phyloP scores from a whole-genome alignment of 2,329 filamentous ascomycete genomes.

The Trichoderma oligosporum region DNA sequence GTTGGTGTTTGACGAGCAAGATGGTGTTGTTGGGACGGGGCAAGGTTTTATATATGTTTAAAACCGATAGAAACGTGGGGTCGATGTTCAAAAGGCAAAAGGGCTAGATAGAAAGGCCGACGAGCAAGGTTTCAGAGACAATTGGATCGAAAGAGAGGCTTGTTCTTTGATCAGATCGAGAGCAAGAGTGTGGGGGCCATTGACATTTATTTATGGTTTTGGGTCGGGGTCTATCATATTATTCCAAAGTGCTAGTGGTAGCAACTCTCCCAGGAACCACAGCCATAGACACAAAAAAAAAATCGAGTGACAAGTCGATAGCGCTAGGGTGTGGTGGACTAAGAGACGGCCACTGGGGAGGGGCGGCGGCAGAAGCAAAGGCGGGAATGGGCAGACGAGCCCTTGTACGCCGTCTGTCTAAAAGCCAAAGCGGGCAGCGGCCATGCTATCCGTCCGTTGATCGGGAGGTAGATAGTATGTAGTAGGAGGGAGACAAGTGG shows the following conservation, averaged over 20 bases:
- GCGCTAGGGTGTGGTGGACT: slow-evolving; percentile 3
- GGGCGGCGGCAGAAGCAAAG: slow-evolving; percentile 16
- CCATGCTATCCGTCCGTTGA: slow-evolving; percentile 24
- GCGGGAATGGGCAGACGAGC: slow-evolving; percentile 22
- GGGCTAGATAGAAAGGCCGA: background rate
- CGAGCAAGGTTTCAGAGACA: slow-evolving; percentile 9
- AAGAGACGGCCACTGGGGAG: slow-evolving; percentile 10
- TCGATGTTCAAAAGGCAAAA: background rate
- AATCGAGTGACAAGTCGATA: slow-evolving; percentile 18
- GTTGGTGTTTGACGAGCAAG: background rate
- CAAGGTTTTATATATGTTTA: slow-evolving; percentile 13
- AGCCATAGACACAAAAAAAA: background rate
- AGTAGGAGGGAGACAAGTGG: no score
- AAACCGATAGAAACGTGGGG: slow-evolving; percentile 11
- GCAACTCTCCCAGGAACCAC: slow-evolving; percentile 13
- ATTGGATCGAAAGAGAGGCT: slow-evolving; percentile 16
- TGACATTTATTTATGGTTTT: slow-evolving; percentile 36
- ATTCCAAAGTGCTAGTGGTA: slow-evolving; percentile 5
- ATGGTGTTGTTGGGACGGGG: slow-evolving; percentile 2
- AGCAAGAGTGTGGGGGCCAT: slow-evolving; percentile 28
- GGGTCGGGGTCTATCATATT: slow-evolving; percentile 18
- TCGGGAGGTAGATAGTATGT: slow-evolving; percentile 28
- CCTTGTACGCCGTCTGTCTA: background rate
- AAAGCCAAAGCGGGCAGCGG: slow-evolving; percentile 20
- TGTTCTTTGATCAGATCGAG: slow-evolving; percentile 15